phyloP scores from a whole-genome alignment of 192 early-diverging fungal genomes.

The Chytriomyces sp. region DNA sequence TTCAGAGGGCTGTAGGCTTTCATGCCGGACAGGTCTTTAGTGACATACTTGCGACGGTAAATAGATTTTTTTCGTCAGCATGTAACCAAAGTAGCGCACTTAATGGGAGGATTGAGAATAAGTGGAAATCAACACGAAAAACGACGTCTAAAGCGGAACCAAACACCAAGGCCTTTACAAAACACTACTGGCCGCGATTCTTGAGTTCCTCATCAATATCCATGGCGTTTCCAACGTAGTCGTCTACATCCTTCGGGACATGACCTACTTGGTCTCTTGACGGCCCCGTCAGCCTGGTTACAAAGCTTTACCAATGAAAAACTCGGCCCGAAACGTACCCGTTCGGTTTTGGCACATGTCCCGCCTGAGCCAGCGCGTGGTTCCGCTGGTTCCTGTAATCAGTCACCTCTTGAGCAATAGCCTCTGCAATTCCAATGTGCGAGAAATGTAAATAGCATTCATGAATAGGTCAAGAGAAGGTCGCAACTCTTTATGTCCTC shows the following conservation, averaged over 20 bases:
- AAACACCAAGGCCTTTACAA: too few species aligned
- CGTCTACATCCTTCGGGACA: slow-evolving; percentile 46
- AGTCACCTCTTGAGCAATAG: slow-evolving; percentile 45
- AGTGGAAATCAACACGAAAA: too few species aligned
- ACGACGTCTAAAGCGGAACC: too few species aligned
- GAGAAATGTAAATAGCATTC: neutral
- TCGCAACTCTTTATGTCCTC: slow-evolving; percentile 53
- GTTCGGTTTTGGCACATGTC: slow-evolving; percentile 10
- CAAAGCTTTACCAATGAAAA: too few species aligned
- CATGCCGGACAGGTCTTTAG: too few species aligned
- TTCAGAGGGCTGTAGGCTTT: too few species aligned
- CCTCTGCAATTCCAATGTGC: slow-evolving; percentile 19
- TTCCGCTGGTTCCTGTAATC: slow-evolving; percentile 22
- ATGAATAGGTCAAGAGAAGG: neutral
- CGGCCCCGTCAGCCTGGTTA: slow-evolving; percentile 43
- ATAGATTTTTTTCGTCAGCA: too few species aligned
- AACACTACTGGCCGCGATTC: too few species aligned
- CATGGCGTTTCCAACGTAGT: slow-evolving; percentile 51
- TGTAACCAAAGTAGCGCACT: too few species aligned
- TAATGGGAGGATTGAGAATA: too few species aligned
- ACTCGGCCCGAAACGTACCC: slow-evolving; percentile 3
- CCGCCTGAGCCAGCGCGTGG: slow-evolving; percentile 2
- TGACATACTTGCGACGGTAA: too few species aligned
- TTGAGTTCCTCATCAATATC: slow-evolving; percentile 57
- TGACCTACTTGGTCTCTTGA: slow-evolving; percentile 35